These are phyloP conservation scores for Allium cepa DNA, from an alignment of 106 monocot genomes.

Conservation along the genomic window DNA sequence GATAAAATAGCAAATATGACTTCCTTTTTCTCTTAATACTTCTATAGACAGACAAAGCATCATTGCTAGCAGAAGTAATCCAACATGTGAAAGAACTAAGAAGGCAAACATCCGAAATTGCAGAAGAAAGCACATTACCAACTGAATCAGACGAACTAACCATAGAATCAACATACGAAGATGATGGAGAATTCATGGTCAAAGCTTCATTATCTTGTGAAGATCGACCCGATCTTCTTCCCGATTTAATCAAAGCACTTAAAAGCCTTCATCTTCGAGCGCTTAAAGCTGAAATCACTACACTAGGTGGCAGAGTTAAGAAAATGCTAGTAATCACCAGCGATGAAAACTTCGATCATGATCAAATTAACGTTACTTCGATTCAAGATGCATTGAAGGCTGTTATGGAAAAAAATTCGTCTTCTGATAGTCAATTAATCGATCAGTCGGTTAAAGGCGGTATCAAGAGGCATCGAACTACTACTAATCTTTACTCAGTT, in stretches of 20 bases:
- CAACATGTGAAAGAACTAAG: constrained; percentile 90
- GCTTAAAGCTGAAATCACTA: constrained; percentile 85
- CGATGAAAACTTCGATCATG: constrained; percentile 13
- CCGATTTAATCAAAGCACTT: constrained; percentile 72
- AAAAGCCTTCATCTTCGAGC: constrained; percentile 53
- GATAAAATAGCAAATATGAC: too few relatives aligned
- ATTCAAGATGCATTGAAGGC: constrained; percentile 73
- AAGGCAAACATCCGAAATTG: constrained; percentile 71
- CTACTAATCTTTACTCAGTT: constrained; percentile 9
- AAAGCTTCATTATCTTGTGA: constrained; percentile 89
- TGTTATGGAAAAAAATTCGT: constrained; percentile 53
- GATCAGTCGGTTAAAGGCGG: constrained; percentile 25
- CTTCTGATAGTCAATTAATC: constrained; percentile 23
- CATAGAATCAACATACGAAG: constrained; percentile 54
- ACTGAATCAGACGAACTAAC: constrained; percentile 86
- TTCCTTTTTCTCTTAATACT: background rate
- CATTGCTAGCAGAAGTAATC: constrained; percentile 87
- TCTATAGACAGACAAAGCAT: constrained; percentile 85
- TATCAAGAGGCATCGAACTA: constrained; percentile 73
- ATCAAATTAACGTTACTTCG: constrained; percentile 20
- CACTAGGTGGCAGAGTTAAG: constrained; percentile 78
- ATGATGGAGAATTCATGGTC: constrained; percentile 57
- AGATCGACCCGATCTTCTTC: constrained; percentile 69
- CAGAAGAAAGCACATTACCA: constrained; percentile 56
- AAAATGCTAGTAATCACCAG: constrained; percentile 68